A percentile compares a stretch with the other conserved stretches of the same genome.
These are phyloP conservation scores for Knoxia roxburghii DNA, from an alignment of 257 asterid genomes.

Conservation along the genomic window DNA sequence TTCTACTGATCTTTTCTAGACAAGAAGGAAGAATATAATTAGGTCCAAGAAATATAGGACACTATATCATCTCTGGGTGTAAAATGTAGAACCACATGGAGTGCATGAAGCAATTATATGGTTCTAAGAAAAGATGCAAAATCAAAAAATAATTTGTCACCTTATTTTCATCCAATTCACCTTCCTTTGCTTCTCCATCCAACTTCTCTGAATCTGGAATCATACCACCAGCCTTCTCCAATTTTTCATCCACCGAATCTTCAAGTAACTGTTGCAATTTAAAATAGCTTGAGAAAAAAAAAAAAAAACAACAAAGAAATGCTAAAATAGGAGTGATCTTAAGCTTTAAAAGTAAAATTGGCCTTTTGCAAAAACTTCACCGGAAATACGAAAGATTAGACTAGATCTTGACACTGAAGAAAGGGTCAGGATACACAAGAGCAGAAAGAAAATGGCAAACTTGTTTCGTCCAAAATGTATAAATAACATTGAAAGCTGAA, in stretches of 20 bases:
- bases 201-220: constrained; percentile 63
- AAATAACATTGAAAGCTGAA: too few relatives aligned
- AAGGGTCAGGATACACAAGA: neutral
- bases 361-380: neutral
- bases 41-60: neutral
- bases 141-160: constrained; percentile 23
- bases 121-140: constrained; percentile 9
- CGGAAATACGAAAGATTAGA: neutral
- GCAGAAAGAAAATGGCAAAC: neutral
- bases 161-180: constrained; percentile 83
- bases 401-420: neutral
- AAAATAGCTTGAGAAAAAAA: constrained; percentile 5
- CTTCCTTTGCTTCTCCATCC: constrained; percentile 74
- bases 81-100: neutral
- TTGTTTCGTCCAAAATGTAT: neutral
- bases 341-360: neutral
- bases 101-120: neutral
- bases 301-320: neutral
- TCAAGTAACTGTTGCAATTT: constrained; percentile 73
- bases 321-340: constrained; percentile 4
- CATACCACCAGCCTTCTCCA: constrained; percentile 66
- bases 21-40: constrained; percentile 7
- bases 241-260: constrained; percentile 84
- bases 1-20: constrained; percentile 68
- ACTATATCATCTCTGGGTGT: neutral